Evolutionary conservation across 129 eudicot genomes (phyloP), one percentile per base, ranked within the genome.

Genomic region (Chrysanthemum seticuspe): DNA sequence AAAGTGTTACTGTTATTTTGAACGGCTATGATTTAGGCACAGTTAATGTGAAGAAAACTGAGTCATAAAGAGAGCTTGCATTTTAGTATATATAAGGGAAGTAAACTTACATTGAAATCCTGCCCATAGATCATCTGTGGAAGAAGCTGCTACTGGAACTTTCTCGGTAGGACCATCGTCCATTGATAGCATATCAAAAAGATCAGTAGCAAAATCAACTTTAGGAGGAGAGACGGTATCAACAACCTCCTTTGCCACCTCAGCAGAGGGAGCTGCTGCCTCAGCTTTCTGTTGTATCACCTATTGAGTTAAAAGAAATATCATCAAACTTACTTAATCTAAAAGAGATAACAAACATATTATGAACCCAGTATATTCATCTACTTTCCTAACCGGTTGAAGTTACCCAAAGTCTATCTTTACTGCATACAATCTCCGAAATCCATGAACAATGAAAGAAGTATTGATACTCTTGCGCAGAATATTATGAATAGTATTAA

Each of bases 151-250:
- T 61, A 68, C 95, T 15, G 88, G 77, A 74, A 75, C 75, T 76
- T 82, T 91, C 78, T 88, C 98, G 74, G 82, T 75, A 71, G 92
- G 81, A 67, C 31, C 83, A 67, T 67, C 83, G 25, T 95, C 95
- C 96, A 87, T 80, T 14, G 99, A 95, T 78, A 95, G 97, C 96
- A 95, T 90, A 80, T 87, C 70, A 66, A 95, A 90, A 58, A 95
- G 99, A 87, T 95, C 96, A 70, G 97, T 86, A 68, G 99, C 97
- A 88, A 72, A 86, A 79, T 88, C 94, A 72, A 85, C 88, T 82
- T 95, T 95, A 52, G 97, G 87, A 60, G 91, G 87, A 70, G 84
- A 45, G 47, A 74, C 84, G 61, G 78, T 78, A 25, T 87, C 94
- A n/a, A 82, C 45, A 65, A 70, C 86, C 75, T 71, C 83, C 81